Percentiles rank a stretch among this genome's conserved stretches.
These are phyloP conservation scores for Bipolaris zeicola DNA, from an alignment of 2,329 filamentous ascomycete genomes.

Conservation along the genomic window DNA sequence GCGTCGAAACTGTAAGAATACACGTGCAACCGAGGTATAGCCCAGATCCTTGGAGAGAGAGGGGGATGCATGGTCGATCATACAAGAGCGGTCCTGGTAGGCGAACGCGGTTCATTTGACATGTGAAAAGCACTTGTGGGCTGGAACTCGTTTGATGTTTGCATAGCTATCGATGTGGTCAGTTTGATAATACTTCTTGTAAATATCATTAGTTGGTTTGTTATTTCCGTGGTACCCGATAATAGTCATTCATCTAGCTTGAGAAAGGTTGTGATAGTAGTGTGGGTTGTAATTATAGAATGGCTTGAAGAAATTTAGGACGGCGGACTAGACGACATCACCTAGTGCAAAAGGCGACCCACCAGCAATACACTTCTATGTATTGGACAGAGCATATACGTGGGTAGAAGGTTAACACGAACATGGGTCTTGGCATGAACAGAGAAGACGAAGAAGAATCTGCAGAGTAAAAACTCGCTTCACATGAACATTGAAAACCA, in stretches of 20 bases:
- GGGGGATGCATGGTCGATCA: neutral
- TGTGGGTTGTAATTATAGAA: neutral
- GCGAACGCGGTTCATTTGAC: no score
- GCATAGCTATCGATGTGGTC: no score
- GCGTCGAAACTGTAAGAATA: constrained; percentile 20
- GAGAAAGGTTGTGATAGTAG: neutral
- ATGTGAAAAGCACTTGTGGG: no score
- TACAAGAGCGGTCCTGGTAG: no score
- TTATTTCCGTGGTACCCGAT: no score
- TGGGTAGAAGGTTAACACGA: neutral
- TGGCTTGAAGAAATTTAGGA: neutral
- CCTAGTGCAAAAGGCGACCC: neutral
- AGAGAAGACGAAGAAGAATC: neutral
- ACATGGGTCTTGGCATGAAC: neutral
- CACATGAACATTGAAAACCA: constrained; percentile 40
- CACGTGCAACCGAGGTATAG: constrained; percentile 16
- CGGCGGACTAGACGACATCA: neutral
- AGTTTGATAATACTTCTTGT: no score
- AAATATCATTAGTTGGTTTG: no score
- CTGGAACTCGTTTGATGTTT: no score
- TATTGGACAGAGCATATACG: neutral
- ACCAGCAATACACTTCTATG: neutral
- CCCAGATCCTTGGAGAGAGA: neutral
- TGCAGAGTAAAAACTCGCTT: constrained; percentile 10
- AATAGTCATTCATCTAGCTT: neutral